Base-by-base conservation (phyloP, 257 asterid genomes). In the Fraxinus anomala region DNA sequence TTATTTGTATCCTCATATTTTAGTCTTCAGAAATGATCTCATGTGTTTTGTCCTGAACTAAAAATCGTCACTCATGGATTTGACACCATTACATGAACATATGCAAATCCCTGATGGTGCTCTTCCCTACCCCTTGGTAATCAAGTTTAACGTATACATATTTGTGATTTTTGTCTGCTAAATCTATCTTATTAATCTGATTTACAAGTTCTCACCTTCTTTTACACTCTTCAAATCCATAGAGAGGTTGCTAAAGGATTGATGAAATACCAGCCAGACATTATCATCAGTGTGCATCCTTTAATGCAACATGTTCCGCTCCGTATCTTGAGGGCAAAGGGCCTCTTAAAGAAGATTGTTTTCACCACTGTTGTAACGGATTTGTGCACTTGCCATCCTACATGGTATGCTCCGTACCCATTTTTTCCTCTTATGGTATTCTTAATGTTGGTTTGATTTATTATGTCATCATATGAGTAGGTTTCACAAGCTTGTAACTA, bases 401-500 rank as follows among this genome's bases (percentile, higher is more conserved):
- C 98, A 80, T 96, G 99, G 99, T 93, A 87, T 76, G 84, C 42
- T 73, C 33, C 33, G 54, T 73, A 21, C 77, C 82, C 72, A 37
- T 39, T 79, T 77, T 54, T 75, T 33, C 49, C 72, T 63, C 51
- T 73, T 80, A 14, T 73, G 49, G 30, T 81, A 49, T 42, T 65
- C 12, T 49, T 68, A 54, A 6, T 70, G 66, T 77, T 23, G 40
- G 54, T 76, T 83, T 81, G 69, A 77, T 76, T 30, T 76, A 69
- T 80, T 33, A 28, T 82, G 37, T 80, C 78, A 19, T 68, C 80
- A 47, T 74, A 59, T 86, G 70, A 23, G 79, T 80, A 93, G 99
- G 99, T 96, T 96, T 89, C 99, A 96, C 94, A 96, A 96, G 91
- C 99, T 96, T 66, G 99, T 96, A 37, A 96, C 98, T 3, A 89